Evolutionary conservation across 2,329 filamentous ascomycete genomes (phyloP), one percentile per base, ranked within the genome.

Genomic region (Fusarium haematococcum): DNA sequence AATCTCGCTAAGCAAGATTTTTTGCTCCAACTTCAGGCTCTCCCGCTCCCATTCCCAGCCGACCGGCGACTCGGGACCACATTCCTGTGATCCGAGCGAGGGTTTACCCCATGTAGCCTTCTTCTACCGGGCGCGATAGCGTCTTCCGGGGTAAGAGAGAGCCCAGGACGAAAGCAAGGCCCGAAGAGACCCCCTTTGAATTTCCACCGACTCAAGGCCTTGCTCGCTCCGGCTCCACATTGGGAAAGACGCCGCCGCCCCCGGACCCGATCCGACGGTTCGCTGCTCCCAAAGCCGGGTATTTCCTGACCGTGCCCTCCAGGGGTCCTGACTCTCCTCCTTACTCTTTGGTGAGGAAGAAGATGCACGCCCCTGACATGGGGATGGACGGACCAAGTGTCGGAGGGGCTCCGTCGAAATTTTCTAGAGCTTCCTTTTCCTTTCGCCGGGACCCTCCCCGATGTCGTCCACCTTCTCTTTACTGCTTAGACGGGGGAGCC

Each of bases 221-320:
- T 50, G 10, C 18, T 48, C 58, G 56, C 27, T 43, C 43, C 63
- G 45, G n/a, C 50, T 50, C 52, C 71, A 65, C 70, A 61, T 63
- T 48, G 41, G 14, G 9, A 50, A 14, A 48, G 35, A 30, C 54
- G 48, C 59, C 54, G 58, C 30, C 58, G 58, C 37, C 58, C 69
- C 72, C 73, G 63, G 75, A 75, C 71, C 75, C 75, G 57, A 75
- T 66, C 66, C 69, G 67, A 67, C 56, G 75, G 75, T 74, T 77
- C 70, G 62, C 48, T 71, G 48, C 45, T 27, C 45, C 68, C 58
- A 71, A 63, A 64, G 45, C 65, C 66, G 63, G 65, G 35, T 57
- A 66, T 69, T 72, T 65, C 56, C 69, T 41, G 68, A 71, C 59
- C 33, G 52, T 68, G 50, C 61, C 59, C 45, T 56, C n/a, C 65